phyloP scores from a whole-genome alignment of 2,329 filamentous ascomycete species.

The Fusarium coicis region DNA sequence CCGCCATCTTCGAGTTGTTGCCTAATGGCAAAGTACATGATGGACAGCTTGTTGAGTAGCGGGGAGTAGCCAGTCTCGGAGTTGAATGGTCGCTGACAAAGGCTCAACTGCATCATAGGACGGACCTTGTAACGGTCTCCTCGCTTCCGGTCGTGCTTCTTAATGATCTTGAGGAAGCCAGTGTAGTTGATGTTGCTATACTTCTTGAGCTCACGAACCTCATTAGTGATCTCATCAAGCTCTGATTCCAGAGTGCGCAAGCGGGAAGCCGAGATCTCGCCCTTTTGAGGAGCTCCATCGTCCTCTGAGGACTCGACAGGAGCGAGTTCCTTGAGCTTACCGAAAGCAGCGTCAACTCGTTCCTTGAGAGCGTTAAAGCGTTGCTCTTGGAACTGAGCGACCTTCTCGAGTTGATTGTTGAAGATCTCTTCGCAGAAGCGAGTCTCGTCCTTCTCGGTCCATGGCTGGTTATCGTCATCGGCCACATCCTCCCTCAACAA shows the following conservation, averaged over 20 bases:
- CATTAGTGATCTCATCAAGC: conserved; percentile 87
- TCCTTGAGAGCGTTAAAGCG: conserved; percentile 71
- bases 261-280: conserved; percentile 60
- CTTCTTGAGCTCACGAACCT: conserved; percentile 92
- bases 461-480: conserved; percentile 69
- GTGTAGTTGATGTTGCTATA: conserved; percentile 98
- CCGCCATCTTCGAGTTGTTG: conserved; percentile 75
- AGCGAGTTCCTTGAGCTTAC: conserved; percentile 83
- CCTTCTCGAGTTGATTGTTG: conserved; percentile 94
- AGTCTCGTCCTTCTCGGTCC: conserved; percentile 95
- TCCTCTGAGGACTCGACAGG: conserved; percentile 56
- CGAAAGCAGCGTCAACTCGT: conserved; percentile 65
- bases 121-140: conserved; percentile 88
- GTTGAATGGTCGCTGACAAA: conserved; percentile 93
- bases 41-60: conserved; percentile 87
- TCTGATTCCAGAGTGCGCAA: conserved; percentile 80
- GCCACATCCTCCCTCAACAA: conserved; percentile 82
- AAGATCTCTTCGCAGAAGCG: conserved; percentile 94
- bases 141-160: conserved; percentile 97
- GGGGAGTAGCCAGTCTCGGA: conserved; percentile 90
- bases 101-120: conserved; percentile 88
- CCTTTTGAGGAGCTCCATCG: conserved; percentile 63
- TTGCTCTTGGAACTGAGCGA: conserved; percentile 86
- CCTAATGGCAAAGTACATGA: conserved; percentile 95
- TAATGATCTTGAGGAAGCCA: conserved; percentile 96